Evolutionary conservation across 768 basidiomycete species (phyloP).

Genomic region (Suillus americanus): DNA sequence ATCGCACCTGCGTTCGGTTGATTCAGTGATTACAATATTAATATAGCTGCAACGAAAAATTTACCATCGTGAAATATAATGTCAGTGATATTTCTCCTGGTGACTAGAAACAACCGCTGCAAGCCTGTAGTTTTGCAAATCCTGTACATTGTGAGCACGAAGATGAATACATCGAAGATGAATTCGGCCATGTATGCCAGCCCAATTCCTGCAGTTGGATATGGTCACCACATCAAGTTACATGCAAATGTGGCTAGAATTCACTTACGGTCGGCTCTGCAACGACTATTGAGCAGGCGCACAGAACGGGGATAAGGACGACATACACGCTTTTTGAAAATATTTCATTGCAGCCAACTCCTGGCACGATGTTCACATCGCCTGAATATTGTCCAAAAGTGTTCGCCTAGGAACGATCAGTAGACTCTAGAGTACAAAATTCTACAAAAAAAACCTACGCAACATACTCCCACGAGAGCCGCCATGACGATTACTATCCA

Average conservation of each 20-base stretch:
- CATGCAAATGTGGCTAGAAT: not conserved
- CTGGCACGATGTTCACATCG: conserved; percentile 31
- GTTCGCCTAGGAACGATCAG: not conserved
- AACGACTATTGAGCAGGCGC: not conserved
- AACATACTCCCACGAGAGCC: conserved; percentile 31
- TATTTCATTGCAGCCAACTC: conserved; percentile 27
- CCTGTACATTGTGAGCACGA: conserved; percentile 47
- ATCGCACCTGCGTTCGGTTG: conserved; percentile 40
- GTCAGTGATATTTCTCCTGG: conserved; percentile 37
- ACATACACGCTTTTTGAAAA: conserved; percentile 7
- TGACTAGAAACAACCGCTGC: conserved; percentile 16
- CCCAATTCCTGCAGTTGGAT: conserved; percentile 23
- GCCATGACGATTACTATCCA: conserved; percentile 34
- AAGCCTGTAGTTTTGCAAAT: conserved; percentile 39
- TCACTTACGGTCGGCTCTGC: conserved; percentile 21
- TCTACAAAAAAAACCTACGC: conserved; percentile 30
- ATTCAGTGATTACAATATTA: not conserved
- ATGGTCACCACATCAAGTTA: not conserved
- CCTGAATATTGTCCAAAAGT: conserved; percentile 45
- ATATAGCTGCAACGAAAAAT: conserved; percentile 14
- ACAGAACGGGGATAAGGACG: not conserved
- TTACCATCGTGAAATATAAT: conserved; percentile 51
- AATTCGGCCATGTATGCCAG: conserved; percentile 52
- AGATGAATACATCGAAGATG: conserved; percentile 47
- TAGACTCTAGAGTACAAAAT: not conserved